Evolutionary conservation across 2,329 filamentous ascomycete species (phyloP).

Genomic region (Parastagonospora avenae): DNA sequence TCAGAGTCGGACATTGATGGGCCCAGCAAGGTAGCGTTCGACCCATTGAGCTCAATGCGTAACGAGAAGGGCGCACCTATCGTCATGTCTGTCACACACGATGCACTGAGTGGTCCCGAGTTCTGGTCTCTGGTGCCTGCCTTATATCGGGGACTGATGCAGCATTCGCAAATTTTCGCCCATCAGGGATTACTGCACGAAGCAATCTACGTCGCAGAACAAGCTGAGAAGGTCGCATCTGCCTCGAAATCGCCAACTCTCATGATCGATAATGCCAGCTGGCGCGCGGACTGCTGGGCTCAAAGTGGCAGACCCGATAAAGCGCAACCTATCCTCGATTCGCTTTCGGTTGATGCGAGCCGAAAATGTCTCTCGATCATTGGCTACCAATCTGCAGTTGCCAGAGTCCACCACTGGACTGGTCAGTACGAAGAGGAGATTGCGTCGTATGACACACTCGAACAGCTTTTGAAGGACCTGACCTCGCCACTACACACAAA

Average conservation of each 20-base stretch:
- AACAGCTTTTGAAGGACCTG: conserved; percentile 52
- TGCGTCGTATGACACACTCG: conserved; percentile 55
- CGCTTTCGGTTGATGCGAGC: conserved; percentile 51
- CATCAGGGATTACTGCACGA: conserved; percentile 88
- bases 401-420: conserved; percentile 55
- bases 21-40: conserved; percentile 21
- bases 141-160: conserved; percentile 72
- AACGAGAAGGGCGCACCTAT: conserved; percentile 35
- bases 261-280: conserved; percentile 51
- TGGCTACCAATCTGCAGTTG: conserved; percentile 56
- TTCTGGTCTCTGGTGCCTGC: conserved; percentile 82
- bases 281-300: conserved; percentile 55
- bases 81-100: conserved; percentile 51
- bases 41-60: conserved; percentile 36
- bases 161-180: conserved; percentile 78
- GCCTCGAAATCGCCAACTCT: conserved; percentile 67
- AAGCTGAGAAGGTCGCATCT: conserved; percentile 76
- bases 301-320: conserved; percentile 57
- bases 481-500: conserved; percentile 41
- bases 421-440: conserved; percentile 56
- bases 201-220: conserved; percentile 84
- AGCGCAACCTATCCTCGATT: conserved; percentile 58
- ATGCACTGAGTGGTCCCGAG: conserved; percentile 62
- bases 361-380: conserved; percentile 59
- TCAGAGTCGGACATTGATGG: conserved; percentile 23